Conservation (phyloP, 495 filamentous ascomycete species). For the Talaromyces ruber region DNA sequence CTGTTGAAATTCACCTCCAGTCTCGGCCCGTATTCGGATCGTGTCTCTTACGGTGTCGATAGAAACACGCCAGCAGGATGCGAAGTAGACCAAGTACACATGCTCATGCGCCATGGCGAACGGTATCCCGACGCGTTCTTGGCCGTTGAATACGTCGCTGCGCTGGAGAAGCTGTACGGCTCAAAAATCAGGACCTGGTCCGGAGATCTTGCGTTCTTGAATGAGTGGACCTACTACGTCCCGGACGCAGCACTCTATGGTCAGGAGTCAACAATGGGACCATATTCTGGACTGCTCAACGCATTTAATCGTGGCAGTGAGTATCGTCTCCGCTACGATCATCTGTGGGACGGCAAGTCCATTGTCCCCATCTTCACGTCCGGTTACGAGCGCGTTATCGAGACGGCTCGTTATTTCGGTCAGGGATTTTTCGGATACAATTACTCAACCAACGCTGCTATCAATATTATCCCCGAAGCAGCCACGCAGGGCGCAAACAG, state of each 20-base stretch:
- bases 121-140: constrained; percentile 32
- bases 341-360: constrained; percentile 22
- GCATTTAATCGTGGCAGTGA: constrained; percentile 30
- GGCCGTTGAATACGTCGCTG: constrained; percentile 8
- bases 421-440: constrained; percentile 45
- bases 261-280: constrained; percentile 31
- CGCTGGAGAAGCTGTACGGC: constrained; percentile 13
- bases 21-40: constrained; percentile 14
- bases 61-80: constrained; percentile 16
- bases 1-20: constrained; percentile 13
- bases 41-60: constrained; percentile 11
- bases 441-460: constrained; percentile 21
- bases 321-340: constrained; percentile 34
- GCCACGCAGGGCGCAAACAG: constrained; percentile 37
- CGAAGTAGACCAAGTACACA: constrained; percentile 18
- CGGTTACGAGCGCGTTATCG: constrained; percentile 39
- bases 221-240: constrained; percentile 43
- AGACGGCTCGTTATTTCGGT: constrained; percentile 44
- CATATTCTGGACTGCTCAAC: constrained; percentile 40
- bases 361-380: constrained; percentile 34
- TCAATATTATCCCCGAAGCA: constrained; percentile 42
- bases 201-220: constrained; percentile 39
- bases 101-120: constrained; percentile 39
- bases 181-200: constrained; percentile 13
- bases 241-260: constrained; percentile 19